Evolutionary conservation across 1,284 basidiomycete species (phyloP).

Genomic region (Trametes hirsuta): DNA sequence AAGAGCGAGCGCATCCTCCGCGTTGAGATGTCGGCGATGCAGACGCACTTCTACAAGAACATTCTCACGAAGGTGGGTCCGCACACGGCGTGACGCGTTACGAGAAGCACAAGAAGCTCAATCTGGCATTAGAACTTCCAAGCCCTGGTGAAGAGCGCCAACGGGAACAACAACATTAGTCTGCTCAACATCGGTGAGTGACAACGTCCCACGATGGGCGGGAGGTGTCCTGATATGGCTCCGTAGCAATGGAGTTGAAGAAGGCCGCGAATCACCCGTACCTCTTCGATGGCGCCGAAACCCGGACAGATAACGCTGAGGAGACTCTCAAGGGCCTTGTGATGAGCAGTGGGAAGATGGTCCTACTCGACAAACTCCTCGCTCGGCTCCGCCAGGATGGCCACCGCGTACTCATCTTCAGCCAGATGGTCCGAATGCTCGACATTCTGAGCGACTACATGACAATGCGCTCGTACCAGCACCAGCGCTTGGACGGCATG

Average conservation of each 20-base stretch:
- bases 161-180: conserved; percentile 85
- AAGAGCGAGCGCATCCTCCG: conserved; percentile 98
- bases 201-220: neutral
- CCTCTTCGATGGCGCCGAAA: conserved; percentile 96
- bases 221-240: conserved; percentile 2
- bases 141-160: conserved; percentile 87
- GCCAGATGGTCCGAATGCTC: conserved; percentile 99
- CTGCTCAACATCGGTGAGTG: conserved; percentile 88
- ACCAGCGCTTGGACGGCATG: conserved; percentile 78
- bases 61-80: conserved; percentile 86
- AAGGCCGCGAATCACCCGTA: conserved; percentile 99
- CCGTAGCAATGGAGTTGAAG: conserved; percentile 89
- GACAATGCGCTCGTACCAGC: conserved; percentile 83
- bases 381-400: conserved; percentile 88
- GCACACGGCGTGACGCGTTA: conserved; percentile 1
- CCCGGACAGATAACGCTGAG: conserved; percentile 73
- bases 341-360: conserved; percentile 98
- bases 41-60: conserved; percentile 99
- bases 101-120: conserved; percentile 6
- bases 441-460: conserved; percentile 99
- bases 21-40: conserved; percentile 97
- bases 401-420: conserved; percentile 98
- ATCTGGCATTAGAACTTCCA: conserved; percentile 79
- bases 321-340: conserved; percentile 95
- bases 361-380: conserved; percentile 93